phyloP scores from a whole-genome alignment of 768 basidiomycete species.

The Collybia sp. region DNA sequence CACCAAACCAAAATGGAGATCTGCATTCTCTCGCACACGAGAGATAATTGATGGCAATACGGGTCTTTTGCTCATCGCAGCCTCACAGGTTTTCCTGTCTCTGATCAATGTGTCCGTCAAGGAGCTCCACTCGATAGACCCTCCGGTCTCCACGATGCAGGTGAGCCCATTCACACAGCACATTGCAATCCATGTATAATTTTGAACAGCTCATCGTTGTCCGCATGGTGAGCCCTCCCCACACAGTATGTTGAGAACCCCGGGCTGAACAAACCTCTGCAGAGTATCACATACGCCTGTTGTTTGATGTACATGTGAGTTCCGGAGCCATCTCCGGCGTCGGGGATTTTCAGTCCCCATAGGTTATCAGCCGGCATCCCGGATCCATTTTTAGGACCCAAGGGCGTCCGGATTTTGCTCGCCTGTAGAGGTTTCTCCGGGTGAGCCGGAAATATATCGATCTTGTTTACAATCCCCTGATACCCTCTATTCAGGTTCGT shows the following conservation, averaged over 20 bases:
- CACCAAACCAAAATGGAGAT: too few relatives aligned
- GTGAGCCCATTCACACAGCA: constrained; percentile 10
- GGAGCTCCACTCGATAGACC: constrained; percentile 16
- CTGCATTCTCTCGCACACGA: too few relatives aligned
- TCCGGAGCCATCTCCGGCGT: background rate
- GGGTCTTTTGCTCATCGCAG: constrained; percentile 25
- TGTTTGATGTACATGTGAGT: constrained; percentile 50
- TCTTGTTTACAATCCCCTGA: background rate
- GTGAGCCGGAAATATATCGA: constrained; percentile 43
- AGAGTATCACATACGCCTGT: constrained; percentile 27
- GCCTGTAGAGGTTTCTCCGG: too few relatives aligned
- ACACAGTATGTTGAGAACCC: background rate
- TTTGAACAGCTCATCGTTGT: constrained; percentile 16
- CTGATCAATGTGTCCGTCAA: constrained; percentile 18
- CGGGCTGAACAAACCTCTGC: background rate
- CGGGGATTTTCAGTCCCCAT: constrained; percentile 1
- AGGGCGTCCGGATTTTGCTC: too few relatives aligned
- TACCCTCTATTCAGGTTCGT: constrained; percentile 49
- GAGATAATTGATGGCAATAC: constrained; percentile 32
- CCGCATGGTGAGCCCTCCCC: constrained; percentile 16
- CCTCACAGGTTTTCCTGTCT: constrained; percentile 15
- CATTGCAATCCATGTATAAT: background rate
- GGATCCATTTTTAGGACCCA: too few relatives aligned
- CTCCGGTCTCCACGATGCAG: too few relatives aligned
- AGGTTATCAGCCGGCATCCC: constrained; percentile 32